Evolutionary conservation across 805 yeast genomes (phyloP).

Genomic region (Candida koratica): DNA sequence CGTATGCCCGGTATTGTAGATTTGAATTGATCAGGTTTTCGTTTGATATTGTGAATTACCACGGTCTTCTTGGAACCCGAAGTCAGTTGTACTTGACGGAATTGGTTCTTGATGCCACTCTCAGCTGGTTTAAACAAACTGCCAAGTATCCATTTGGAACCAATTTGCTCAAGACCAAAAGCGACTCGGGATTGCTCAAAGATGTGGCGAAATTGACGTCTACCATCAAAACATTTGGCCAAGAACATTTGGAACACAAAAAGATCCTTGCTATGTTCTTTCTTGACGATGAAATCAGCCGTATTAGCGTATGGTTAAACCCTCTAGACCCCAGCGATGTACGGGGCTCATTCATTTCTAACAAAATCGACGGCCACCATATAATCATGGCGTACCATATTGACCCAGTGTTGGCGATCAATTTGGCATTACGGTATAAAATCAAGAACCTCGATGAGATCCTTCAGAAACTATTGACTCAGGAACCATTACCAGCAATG

Average conservation of each 20-base stretch:
- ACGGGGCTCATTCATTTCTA: conserved; percentile 32
- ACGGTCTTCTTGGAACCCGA: conserved; percentile 47
- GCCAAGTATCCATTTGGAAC: conserved; percentile 81
- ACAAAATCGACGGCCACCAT: conserved; percentile 35
- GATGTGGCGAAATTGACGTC: conserved; percentile 42
- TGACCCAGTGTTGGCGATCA: conserved; percentile 70
- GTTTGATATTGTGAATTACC: conserved; percentile 57
- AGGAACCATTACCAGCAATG: conserved; percentile 58
- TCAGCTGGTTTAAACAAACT: conserved; percentile 72
- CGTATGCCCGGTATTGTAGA: conserved; percentile 70
- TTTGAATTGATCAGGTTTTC: conserved; percentile 71
- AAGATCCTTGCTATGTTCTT: conserved; percentile 56
- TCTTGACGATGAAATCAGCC: conserved; percentile 70
- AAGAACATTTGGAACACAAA: conserved; percentile 41
- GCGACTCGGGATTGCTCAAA: conserved; percentile 59
- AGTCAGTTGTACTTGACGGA: conserved; percentile 43
- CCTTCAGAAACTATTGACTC: conserved; percentile 43
- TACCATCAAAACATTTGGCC: conserved; percentile 19
- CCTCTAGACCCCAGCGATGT: conserved; percentile 48
- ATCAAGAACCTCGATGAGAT: conserved; percentile 35
- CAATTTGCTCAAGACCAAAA: conserved; percentile 63
- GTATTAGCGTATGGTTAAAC: conserved; percentile 73
- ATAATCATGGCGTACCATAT: conserved; percentile 57
- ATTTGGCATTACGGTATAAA: conserved; percentile 60
- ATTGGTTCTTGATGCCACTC: conserved; percentile 58